Percentiles rank a stretch among this genome's conserved stretches.
These are phyloP conservation scores for Yarrowia sp. DNA, from an alignment of 805 yeast genomes.

Conservation along the genomic window DNA sequence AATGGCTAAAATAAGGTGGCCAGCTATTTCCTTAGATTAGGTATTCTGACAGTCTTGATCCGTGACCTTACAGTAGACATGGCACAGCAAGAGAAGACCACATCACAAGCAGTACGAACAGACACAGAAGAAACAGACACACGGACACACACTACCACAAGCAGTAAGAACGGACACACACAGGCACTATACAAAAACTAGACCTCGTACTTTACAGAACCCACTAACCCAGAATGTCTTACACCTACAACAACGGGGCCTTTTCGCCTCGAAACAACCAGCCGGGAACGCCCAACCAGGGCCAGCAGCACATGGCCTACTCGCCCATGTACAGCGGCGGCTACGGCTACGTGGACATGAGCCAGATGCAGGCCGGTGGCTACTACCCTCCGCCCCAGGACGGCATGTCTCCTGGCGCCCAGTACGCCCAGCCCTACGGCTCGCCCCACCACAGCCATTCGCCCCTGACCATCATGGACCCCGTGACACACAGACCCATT, in stretches of 20 bases:
- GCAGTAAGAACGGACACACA: not conserved
- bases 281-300: constrained; percentile 26
- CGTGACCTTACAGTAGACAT: too few relatives aligned
- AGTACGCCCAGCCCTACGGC: constrained; percentile 12
- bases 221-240: constrained; percentile 23
- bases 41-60: too few relatives aligned
- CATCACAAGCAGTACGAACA: too few relatives aligned
- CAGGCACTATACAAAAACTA: not conserved
- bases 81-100: too few relatives aligned
- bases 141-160: not conserved
- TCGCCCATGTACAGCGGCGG: constrained; percentile 22
- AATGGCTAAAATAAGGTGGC: too few relatives aligned
- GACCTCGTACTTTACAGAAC: too few relatives aligned
- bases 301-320: constrained; percentile 24
- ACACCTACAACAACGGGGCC: constrained; percentile 22
- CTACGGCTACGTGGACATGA: constrained; percentile 20
- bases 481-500: constrained; percentile 33
- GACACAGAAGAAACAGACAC: too few relatives aligned
- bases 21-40: too few relatives aligned
- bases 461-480: constrained; percentile 34
- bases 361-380: not conserved
- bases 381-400: constrained; percentile 11
- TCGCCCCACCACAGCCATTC: constrained; percentile 27
- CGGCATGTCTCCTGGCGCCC: constrained; percentile 19
- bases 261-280: constrained; percentile 20